Conservation (phyloP, 1,284 basidiomycete genomes). For the Heliocybe sulcata region DNA sequence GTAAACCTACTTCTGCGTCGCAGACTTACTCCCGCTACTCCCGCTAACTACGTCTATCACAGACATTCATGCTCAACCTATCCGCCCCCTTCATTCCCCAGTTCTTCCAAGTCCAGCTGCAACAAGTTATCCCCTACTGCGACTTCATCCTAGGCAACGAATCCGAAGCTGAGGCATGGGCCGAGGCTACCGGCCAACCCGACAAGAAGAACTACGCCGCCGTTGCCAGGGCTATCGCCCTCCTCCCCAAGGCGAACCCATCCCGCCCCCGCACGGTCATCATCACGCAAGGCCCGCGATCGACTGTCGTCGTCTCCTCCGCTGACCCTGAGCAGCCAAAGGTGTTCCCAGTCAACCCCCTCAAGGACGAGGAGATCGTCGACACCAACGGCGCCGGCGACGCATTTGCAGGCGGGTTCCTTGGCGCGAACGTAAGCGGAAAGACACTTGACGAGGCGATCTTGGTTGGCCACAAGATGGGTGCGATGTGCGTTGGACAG, state of each 20-base stretch:
- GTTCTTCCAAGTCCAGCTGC: slow-evolving; percentile 84
- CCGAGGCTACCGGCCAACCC: slow-evolving; percentile 52
- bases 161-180: slow-evolving; percentile 88
- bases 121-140: slow-evolving; percentile 74
- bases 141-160: slow-evolving; percentile 95
- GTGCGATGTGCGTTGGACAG: slow-evolving; percentile 83
- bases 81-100: slow-evolving; percentile 97
- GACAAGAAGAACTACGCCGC: slow-evolving; percentile 56
- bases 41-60: slow-evolving; percentile 3
- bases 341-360: slow-evolving; percentile 56
- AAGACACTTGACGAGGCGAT: slow-evolving; percentile 79
- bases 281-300: slow-evolving; percentile 86
- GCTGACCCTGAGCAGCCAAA: slow-evolving; percentile 45
- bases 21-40: neutral
- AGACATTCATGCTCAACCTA: slow-evolving; percentile 90
- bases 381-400: slow-evolving; percentile 99
- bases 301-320: slow-evolving; percentile 75
- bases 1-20: slow-evolving; percentile 28
- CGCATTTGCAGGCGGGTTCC: slow-evolving; percentile 96
- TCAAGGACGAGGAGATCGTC: slow-evolving; percentile 72
- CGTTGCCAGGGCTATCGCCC: slow-evolving; percentile 71
- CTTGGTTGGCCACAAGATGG: slow-evolving; percentile 86
- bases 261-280: slow-evolving; percentile 78
- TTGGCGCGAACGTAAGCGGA: slow-evolving; percentile 81
- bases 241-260: slow-evolving; percentile 62